Evolutionary conservation across 169 alveolate genomes (phyloP).

Genomic region (Eimeria mitis): DNA sequence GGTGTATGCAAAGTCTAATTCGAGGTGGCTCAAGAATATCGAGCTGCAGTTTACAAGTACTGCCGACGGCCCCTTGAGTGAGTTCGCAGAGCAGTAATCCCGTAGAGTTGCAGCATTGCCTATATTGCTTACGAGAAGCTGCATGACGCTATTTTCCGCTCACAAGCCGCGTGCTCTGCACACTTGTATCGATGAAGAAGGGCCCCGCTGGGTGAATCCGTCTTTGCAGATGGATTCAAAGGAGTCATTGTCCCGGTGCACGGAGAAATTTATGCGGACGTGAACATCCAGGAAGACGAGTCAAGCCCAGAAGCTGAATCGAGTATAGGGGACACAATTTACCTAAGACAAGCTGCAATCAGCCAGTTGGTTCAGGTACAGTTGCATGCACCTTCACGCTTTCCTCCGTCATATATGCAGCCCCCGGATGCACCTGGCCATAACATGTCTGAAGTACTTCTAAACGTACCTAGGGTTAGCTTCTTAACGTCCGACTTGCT

Average conservation of each 20-base stretch:
- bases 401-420: background rate
- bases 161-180: background rate
- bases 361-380: slow-evolving; percentile 61
- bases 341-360: slow-evolving; percentile 27
- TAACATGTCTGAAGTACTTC: background rate
- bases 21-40: slow-evolving; percentile 17
- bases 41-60: slow-evolving; percentile 11
- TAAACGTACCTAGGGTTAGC: background rate
- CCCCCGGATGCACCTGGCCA: background rate
- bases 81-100: background rate
- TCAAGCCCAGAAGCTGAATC: background rate
- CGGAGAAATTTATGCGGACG: slow-evolving; percentile 22
- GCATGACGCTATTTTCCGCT: background rate
- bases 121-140: background rate
- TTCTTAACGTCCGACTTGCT: background rate
- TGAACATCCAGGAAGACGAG: background rate
- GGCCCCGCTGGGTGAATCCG: background rate
- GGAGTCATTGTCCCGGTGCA: slow-evolving; percentile 28
- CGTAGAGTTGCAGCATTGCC: background rate
- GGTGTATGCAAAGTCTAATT: background rate
- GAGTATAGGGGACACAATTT: background rate
- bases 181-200: background rate
- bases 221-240: slow-evolving; percentile 10
- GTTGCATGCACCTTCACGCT: background rate
- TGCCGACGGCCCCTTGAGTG: slow-evolving; percentile 35